Percentiles rank a stretch among this genome's conserved stretches.
Evolutionary conservation across 148 eudicot species (phyloP).

Genomic region (Euryodendron excelsum): DNA sequence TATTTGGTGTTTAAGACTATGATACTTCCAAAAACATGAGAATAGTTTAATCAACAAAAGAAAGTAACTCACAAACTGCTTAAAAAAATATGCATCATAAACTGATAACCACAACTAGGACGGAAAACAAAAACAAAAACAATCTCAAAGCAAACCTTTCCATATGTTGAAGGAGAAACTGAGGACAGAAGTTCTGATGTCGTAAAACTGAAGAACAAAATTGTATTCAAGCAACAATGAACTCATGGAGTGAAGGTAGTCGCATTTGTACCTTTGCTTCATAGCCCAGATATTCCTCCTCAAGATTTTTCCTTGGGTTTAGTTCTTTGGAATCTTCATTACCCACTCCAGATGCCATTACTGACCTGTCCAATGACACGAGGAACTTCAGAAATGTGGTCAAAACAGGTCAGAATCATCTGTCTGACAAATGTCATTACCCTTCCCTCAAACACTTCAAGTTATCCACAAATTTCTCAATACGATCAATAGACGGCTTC

Average conservation of each 20-base stretch:
- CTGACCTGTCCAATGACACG: conserved; percentile 42
- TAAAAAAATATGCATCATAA: not conserved
- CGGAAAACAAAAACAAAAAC: not conserved
- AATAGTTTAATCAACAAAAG: not conserved
- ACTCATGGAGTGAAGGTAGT: not conserved
- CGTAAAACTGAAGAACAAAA: not conserved
- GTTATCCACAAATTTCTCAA: conserved; percentile 70
- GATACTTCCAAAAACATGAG: not conserved
- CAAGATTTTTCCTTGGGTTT: conserved; percentile 73
- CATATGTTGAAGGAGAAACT: not conserved
- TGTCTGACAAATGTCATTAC: conserved; percentile 34
- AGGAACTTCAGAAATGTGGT: conserved; percentile 6
- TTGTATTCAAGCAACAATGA: not conserved
- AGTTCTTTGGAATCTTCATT: conserved; percentile 37
- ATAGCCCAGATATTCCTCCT: conserved; percentile 87
- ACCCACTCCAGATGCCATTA: conserved; percentile 33
- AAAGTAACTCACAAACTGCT: not conserved
- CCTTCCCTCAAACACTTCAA: conserved; percentile 67
- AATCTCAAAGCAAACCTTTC: not conserved
- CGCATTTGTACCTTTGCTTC: conserved; percentile 71
- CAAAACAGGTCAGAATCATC: not conserved
- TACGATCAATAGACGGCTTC: conserved; percentile 76
- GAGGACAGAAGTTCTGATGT: not conserved
- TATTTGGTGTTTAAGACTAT: not conserved
- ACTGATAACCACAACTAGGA: not conserved